A percentile compares a stretch with the other conserved stretches of the same genome.
These are phyloP conservation scores for Tuber calosporum DNA, from an alignment of 495 filamentous ascomycete genomes.

Conservation along the genomic window DNA sequence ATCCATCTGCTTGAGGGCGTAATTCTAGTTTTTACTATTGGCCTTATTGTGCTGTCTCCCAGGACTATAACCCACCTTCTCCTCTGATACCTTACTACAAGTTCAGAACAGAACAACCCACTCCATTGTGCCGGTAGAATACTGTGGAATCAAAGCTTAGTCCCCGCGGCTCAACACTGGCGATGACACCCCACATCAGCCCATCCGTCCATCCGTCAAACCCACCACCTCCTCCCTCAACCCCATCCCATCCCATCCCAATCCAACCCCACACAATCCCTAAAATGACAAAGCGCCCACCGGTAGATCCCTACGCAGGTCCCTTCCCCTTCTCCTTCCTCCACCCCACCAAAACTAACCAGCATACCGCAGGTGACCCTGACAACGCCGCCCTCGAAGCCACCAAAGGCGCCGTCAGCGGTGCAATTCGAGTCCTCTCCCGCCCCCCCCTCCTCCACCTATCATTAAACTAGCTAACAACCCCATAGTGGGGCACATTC, in stretches of 20 bases:
- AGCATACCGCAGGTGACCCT: constrained; percentile 16
- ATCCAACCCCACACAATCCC: not conserved
- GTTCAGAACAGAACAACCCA: not conserved
- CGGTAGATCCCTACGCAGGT: not conserved
- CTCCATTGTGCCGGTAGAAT: not conserved
- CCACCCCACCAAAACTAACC: not conserved
- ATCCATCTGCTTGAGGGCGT: not conserved
- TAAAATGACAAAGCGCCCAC: not conserved
- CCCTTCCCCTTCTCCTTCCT: not conserved
- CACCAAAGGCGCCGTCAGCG: constrained; percentile 29
- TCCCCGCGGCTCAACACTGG: not conserved
- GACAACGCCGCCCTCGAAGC: constrained; percentile 35
- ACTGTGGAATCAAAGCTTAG: not conserved
- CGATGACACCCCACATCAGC: not conserved
- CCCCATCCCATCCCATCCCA: not conserved
- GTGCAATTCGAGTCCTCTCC: constrained; percentile 24
- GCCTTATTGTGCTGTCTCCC: not conserved
- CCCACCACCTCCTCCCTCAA: not conserved
- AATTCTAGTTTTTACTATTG: not conserved
- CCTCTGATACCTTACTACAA: not conserved
- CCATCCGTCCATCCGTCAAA: not conserved
- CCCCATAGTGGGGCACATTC: constrained; percentile 32
- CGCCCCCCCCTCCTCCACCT: not conserved
- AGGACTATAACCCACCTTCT: not conserved
- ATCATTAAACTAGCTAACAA: not conserved